phyloP scores from a whole-genome alignment of 305 asterid genomes.

The Fraxinus latifolia region DNA sequence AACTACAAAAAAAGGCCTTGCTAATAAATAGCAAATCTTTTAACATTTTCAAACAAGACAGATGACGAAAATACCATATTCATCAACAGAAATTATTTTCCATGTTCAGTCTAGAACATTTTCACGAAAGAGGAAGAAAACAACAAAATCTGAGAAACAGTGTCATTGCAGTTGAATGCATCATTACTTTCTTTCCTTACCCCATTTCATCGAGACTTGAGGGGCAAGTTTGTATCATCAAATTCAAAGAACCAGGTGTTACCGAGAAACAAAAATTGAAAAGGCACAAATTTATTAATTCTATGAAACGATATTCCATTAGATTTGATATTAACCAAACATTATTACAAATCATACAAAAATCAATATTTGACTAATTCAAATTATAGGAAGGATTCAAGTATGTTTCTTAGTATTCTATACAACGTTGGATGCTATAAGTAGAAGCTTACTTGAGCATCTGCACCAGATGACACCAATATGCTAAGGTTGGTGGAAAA shows the following conservation, averaged over 20 bases:
- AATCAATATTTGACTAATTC: not conserved
- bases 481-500: constrained; percentile 68
- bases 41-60: not conserved
- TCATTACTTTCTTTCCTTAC: not conserved
- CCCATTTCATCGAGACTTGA: not conserved
- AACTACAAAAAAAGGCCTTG: constrained; percentile 44
- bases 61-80: not conserved
- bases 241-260: not conserved
- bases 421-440: not conserved
- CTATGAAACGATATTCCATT: not conserved
- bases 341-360: not conserved
- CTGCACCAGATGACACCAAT: constrained; percentile 83
- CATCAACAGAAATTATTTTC: not conserved
- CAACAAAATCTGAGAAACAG: not conserved
- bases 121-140: not conserved
- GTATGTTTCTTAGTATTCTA: not conserved
- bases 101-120: not conserved
- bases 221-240: not conserved
- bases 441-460: constrained; percentile 61
- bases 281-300: not conserved
- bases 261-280: not conserved
- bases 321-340: not conserved
- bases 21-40: not conserved
- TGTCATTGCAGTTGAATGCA: not conserved
- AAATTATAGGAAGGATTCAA: not conserved